A percentile compares a stretch with the other conserved stretches of the same genome.
phyloP scores from a whole-genome alignment of 352 stramenopile genomes.

The Pythium graminicola region DNA sequence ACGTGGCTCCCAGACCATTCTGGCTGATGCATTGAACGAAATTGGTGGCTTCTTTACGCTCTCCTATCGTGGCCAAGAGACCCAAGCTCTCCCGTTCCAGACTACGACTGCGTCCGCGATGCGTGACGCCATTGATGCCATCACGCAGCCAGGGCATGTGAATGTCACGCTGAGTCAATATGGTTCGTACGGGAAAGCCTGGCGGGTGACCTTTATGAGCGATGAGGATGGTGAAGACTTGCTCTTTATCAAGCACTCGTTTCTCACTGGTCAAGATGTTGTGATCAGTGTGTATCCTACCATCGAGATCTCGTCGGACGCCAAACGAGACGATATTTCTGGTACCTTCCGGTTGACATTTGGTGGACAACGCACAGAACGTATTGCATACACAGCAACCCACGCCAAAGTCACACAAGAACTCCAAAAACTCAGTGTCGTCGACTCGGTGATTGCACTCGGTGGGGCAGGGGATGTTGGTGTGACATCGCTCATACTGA shows the following conservation, averaged over 20 bases:
- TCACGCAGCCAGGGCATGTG: slow-evolving; percentile 75
- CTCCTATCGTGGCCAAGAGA: slow-evolving; percentile 80
- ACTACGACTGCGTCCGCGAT: slow-evolving; percentile 78
- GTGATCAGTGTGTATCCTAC: slow-evolving; percentile 64
- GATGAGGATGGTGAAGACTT: slow-evolving; percentile 51
- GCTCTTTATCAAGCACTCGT: slow-evolving; percentile 71
- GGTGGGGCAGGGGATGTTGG: slow-evolving; percentile 42
- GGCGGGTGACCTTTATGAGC: slow-evolving; percentile 88
- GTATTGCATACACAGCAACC: slow-evolving; percentile 52
- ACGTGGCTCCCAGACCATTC: slow-evolving; percentile 56
- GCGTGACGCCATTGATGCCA: slow-evolving; percentile 80
- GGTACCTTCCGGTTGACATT: slow-evolving; percentile 59
- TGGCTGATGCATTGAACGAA: slow-evolving; percentile 61
- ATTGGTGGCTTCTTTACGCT: slow-evolving; percentile 90
- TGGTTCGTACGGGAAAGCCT: slow-evolving; percentile 68
- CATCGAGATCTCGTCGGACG: slow-evolving; percentile 53
- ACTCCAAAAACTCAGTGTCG: slow-evolving; percentile 49
- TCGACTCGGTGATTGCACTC: slow-evolving; percentile 60
- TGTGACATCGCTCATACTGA: slow-evolving; percentile 53
- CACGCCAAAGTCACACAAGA: slow-evolving; percentile 67
- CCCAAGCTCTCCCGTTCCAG: slow-evolving; percentile 50
- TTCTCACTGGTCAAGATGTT: slow-evolving; percentile 62
- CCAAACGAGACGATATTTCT: slow-evolving; percentile 46
- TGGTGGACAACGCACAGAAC: slow-evolving; percentile 41
- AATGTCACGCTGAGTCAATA: slow-evolving; percentile 73